Evolutionary conservation across 2,329 filamentous ascomycete genomes (phyloP).

Genomic region (Myotisia sp.): DNA sequence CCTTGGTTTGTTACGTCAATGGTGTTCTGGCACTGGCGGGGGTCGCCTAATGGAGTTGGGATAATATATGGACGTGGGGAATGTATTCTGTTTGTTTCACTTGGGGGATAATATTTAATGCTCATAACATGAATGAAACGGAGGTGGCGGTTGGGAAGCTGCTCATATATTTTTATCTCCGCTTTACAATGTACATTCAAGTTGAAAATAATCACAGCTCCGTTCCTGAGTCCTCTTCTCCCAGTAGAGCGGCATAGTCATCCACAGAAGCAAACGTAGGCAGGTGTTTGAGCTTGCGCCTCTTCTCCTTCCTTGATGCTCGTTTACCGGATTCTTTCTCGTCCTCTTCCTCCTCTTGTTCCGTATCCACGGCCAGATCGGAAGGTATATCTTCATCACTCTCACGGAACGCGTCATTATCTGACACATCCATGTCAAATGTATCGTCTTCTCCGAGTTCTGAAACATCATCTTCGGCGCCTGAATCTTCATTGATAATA

Average conservation of each 20-base stretch:
- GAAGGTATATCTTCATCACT: slow-evolving; percentile 43
- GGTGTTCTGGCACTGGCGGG: too few species aligned
- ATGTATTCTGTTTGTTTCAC: too few species aligned
- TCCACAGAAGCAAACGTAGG: slow-evolving; percentile 88
- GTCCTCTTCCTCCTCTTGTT: slow-evolving; percentile 20
- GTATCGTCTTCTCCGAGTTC: slow-evolving; percentile 38
- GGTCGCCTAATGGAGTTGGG: too few species aligned
- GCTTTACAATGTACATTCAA: too few species aligned
- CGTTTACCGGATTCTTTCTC: slow-evolving; percentile 32
- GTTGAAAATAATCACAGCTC: too few species aligned
- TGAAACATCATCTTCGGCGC: slow-evolving; percentile 24
- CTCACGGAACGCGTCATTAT: slow-evolving; percentile 34
- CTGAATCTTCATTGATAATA: slow-evolving; percentile 10
- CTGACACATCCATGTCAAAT: slow-evolving; percentile 36
- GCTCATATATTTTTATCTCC: too few species aligned
- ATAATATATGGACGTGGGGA: too few species aligned
- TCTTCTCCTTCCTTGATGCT: slow-evolving; percentile 42
- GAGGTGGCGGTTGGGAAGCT: too few species aligned
- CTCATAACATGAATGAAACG: too few species aligned
- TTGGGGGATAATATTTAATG: too few species aligned
- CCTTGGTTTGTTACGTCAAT: too few species aligned
- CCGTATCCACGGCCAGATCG: slow-evolving; percentile 34
- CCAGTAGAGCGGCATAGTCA: slow-evolving; percentile 79
- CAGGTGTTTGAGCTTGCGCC: slow-evolving; percentile 72
- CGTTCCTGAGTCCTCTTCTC: slow-evolving; percentile 46